A percentile compares a stretch with the other conserved stretches of the same genome.
These are phyloP conservation scores for Hypholoma sublateritium DNA, from an alignment of 768 basidiomycete species.

Conservation along the genomic window DNA sequence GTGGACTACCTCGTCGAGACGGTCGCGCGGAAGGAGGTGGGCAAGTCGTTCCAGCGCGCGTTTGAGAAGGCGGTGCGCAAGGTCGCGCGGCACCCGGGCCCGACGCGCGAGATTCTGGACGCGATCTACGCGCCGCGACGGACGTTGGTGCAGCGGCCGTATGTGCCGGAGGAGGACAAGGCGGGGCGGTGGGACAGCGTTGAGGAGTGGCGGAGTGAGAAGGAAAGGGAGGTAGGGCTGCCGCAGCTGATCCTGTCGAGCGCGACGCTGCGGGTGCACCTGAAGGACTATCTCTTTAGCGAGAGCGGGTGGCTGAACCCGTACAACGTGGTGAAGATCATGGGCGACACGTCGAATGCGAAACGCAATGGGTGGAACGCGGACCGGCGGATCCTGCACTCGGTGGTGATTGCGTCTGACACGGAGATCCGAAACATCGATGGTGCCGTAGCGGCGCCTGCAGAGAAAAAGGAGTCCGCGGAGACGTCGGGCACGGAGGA, in stretches of 20 bases:
- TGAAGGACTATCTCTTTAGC: conserved; percentile 51
- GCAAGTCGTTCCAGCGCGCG: conserved; percentile 35
- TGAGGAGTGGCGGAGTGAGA: conserved; percentile 15
- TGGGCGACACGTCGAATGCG: conserved; percentile 22
- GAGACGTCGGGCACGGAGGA: conserved; percentile 49
- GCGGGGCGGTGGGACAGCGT: conserved; percentile 15
- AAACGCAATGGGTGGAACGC: conserved; percentile 10
- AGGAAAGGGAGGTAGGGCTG: conserved; percentile 18
- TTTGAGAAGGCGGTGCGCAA: conserved; percentile 39
- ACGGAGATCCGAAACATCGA: conserved; percentile 56
- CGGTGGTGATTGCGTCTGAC: conserved; percentile 60
- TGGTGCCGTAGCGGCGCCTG: conserved; percentile 34
- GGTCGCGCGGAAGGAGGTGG: conserved; percentile 40
- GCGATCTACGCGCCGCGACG: conserved; percentile 45
- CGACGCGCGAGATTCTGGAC: conserved; percentile 60
- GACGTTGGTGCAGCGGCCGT: conserved; percentile 24
- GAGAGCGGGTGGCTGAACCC: conserved; percentile 60
- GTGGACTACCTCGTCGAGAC: conserved; percentile 70
- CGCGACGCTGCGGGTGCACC: conserved; percentile 62
- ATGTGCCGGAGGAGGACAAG: conserved; percentile 19
- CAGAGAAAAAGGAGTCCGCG: conserved; percentile 14
- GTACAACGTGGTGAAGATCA: conserved; percentile 40
- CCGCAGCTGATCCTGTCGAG: conserved; percentile 71
- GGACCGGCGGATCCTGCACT: conserved; percentile 36
- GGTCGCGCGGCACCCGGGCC: conserved; percentile 52